Base-by-base conservation (phyloP, 257 asterid species). In the Cruciata laevipes region DNA sequence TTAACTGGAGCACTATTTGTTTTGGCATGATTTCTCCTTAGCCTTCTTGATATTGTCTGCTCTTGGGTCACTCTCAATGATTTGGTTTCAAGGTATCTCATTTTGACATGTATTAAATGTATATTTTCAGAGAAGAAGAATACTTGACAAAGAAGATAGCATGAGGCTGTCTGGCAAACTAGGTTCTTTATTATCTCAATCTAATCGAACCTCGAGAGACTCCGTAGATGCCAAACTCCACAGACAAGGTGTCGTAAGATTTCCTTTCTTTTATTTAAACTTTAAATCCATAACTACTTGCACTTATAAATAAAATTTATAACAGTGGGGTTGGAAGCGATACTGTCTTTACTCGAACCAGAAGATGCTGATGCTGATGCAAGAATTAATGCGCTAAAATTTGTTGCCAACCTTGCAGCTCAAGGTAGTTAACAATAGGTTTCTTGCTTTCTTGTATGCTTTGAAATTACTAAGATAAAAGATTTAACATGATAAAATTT, bases 321-420 rank as follows among this genome's bases (percentile, higher is more conserved):
- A 44, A 75, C 83, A 89, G 98, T 91, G 79, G 98, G 96, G 56
- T 82, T 91, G 84, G 92, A 87, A 72, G 89, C 84, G 79, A 91
- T 91, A 77, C 73, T 91, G 80, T 84, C 96, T 10, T 75, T 91
- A 75, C 96, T 91, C 74, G 95, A 87, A 73, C 83, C 98, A 30
- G 96, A 84, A 47, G 96, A 91, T 71, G 81, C 92, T 61, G 96
- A 91, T 71, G 81, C 92, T 61, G 91, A 85, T 80, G 95, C 89
- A 64, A 93, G 90, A 20, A 89, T 89, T 67, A 96, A 91, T 83
- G 98, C 98, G 23, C 95, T 87, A 32, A 91, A 91, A 86, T 95
- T 91, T 31, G 96, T 91, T 23, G 98, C 98, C 35, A 91, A 91
- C 79, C 82, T 91, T 47, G 98, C 98, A 3, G 98, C 98, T 3